phyloP scores from a whole-genome alignment of 23 red algal genomes.

The Chondrus crispus region DNA sequence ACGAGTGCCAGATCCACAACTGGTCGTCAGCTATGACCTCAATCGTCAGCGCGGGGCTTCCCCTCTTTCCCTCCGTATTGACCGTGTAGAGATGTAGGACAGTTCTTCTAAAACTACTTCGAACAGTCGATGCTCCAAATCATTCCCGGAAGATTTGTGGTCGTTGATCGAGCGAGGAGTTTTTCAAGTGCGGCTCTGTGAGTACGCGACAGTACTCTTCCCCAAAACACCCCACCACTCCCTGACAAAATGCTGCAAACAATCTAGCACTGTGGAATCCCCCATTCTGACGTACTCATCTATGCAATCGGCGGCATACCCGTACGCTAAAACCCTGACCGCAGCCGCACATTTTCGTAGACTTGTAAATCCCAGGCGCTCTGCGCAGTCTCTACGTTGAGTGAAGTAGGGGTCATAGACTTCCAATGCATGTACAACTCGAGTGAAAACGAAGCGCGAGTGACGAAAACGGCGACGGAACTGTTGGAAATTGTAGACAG shows the following conservation, averaged over 20 bases:
- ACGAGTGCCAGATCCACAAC: background rate
- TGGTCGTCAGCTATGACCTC: constrained; percentile 15
- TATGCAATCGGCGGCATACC: background rate
- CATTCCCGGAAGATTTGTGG: background rate
- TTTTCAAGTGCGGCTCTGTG: too few relatives aligned
- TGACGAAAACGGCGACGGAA: background rate
- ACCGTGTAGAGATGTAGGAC: background rate
- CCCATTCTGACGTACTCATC: background rate
- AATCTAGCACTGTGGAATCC: background rate
- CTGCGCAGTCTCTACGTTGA: background rate
- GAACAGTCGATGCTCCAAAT: background rate
- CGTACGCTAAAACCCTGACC: background rate
- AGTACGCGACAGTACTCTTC: background rate
- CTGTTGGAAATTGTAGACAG: background rate
- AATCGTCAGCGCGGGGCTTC: background rate
- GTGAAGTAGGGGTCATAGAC: background rate
- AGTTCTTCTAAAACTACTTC: background rate
- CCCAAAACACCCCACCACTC: background rate
- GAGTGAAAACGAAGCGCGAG: background rate
- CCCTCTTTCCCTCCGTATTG: background rate
- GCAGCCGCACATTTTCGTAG: background rate
- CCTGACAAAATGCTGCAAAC: background rate
- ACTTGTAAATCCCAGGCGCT: background rate
- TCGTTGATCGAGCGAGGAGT: background rate
- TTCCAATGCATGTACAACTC: background rate